A percentile compares a stretch with the other conserved stretches of the same genome.
phyloP scores from a whole-genome alignment of 2,329 filamentous ascomycete species.

The Fusarium duplospermum region DNA sequence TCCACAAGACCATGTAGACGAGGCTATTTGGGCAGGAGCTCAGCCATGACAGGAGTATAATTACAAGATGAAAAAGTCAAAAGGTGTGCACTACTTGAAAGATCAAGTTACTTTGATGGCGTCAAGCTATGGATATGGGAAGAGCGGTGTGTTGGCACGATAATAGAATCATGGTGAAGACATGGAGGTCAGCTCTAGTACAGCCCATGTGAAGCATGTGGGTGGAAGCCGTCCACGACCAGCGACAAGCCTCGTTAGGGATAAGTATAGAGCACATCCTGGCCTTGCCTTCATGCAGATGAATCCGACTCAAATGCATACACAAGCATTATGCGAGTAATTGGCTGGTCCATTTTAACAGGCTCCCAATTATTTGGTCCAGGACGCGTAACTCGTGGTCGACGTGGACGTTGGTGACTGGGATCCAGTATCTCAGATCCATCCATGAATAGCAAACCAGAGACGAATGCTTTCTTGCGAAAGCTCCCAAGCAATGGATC shows the following conservation, averaged over 20 bases:
- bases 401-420: not conserved
- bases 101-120: not conserved
- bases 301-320: not conserved
- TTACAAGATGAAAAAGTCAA: not conserved
- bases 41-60: not conserved
- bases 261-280: not conserved
- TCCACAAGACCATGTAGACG: conserved; percentile 5
- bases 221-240: not conserved
- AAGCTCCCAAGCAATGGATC: not conserved
- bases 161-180: not conserved
- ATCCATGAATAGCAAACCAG: not conserved
- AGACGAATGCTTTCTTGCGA: not conserved
- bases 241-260: not conserved
- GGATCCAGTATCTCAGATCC: not conserved
- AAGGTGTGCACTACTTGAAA: not conserved
- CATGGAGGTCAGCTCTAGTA: not conserved
- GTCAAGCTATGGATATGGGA: not conserved
- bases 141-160: conserved; percentile 2
- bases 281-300: not conserved
- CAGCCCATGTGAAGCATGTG: not conserved
- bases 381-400: not conserved
- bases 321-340: not conserved
- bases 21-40: not conserved
- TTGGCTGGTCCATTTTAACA: not conserved
- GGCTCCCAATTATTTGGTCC: not conserved